These are phyloP conservation scores for Stylosanthes scabra DNA, from an alignment of 331 rosid genomes.

Conservation along the genomic window DNA sequence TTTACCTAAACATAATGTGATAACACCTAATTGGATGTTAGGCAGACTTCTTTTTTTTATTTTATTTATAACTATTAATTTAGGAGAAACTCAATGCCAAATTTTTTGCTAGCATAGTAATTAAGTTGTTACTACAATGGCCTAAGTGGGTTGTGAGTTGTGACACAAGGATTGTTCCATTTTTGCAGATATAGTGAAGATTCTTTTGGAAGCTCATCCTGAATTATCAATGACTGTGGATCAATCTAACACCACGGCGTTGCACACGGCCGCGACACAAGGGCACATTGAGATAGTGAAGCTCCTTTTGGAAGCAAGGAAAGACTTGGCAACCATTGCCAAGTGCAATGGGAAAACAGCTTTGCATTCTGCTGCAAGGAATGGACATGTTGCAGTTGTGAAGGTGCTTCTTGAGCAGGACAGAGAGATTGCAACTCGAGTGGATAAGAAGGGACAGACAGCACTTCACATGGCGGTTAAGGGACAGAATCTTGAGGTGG, in stretches of 20 bases:
- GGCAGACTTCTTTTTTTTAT: no score
- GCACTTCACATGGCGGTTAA: slow-evolving; percentile 98
- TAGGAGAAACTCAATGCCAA: no score
- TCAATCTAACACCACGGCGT: slow-evolving; percentile 75
- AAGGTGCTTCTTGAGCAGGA: slow-evolving; percentile 67
- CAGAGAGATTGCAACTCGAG: slow-evolving; percentile 59
- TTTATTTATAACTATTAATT: no score
- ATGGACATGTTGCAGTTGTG: slow-evolving; percentile 81
- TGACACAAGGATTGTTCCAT: no score
- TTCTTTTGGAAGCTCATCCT: slow-evolving; percentile 77
- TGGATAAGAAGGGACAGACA: slow-evolving; percentile 93
- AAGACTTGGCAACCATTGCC: slow-evolving; percentile 78
- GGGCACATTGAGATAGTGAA: slow-evolving; percentile 55
- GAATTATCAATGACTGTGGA: slow-evolving; percentile 75
- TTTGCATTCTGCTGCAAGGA: slow-evolving; percentile 92
- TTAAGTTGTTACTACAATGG: no score
- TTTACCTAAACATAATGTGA: no score
- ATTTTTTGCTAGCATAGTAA: no score
- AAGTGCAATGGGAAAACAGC: slow-evolving; percentile 94
- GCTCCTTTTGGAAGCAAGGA: slow-evolving; percentile 53
- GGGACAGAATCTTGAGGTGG: slow-evolving; percentile 83
- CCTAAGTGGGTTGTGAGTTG: no score
- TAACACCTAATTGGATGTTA: no score
- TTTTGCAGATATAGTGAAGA: slow-evolving; percentile 73
- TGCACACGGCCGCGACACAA: slow-evolving; percentile 81